Base-by-base conservation (phyloP, 768 basidiomycete species). In the Sporobolomyces phaffii region DNA sequence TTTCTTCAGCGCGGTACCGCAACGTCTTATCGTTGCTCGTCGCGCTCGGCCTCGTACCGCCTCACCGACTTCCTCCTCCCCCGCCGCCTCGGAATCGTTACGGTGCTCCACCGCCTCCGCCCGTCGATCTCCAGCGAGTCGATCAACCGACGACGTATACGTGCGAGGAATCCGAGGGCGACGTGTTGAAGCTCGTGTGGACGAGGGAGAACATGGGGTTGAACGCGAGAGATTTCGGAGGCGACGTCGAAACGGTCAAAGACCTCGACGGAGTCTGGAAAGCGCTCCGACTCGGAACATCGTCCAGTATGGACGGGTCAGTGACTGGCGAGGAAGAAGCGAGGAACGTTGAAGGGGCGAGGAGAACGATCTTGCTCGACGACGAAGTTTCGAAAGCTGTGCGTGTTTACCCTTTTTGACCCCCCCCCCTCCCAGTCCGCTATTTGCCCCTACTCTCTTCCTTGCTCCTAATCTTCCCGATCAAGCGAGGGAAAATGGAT, bases 181-280 rank as follows among this genome's bases (percentile, higher is more conserved):
- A 70, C 44, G 45, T 57, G 3, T 49, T 70, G 34, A 7, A 17
- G 7, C 44, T 70, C 24, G 63, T 73, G 9, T 65, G 63, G 60
- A 52, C 53, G n/a, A 34, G 72, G 26, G 65, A 67, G 59, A 59
- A 52, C 49, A 73, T 73, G 72, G 66, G 61, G 18, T 47, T 73
- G 18, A 50, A 17, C 14, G 29, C 17, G 18, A 26, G 26, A 33
- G 65, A 68, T 40, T 70, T 66, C 53, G 1, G 44, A 3, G 29
- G 41, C 36, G 67, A 66, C 49, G 66, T 61, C n/a, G 62, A 62
- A 33, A 68, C 69, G 43, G 51, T 58, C 33, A 73, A 73, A 63
- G 69, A 73, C 36, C 33, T 73, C 7, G 58, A 17, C 15, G 53
- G 51, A 36, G 57, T 70, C 22, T 73, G 72, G 72, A 29, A 48